Percentiles rank a stretch among this genome's conserved stretches.
phyloP scores from a whole-genome alignment of 2,329 filamentous ascomycete species.

The Hawksworthiomyces lignivorus region DNA sequence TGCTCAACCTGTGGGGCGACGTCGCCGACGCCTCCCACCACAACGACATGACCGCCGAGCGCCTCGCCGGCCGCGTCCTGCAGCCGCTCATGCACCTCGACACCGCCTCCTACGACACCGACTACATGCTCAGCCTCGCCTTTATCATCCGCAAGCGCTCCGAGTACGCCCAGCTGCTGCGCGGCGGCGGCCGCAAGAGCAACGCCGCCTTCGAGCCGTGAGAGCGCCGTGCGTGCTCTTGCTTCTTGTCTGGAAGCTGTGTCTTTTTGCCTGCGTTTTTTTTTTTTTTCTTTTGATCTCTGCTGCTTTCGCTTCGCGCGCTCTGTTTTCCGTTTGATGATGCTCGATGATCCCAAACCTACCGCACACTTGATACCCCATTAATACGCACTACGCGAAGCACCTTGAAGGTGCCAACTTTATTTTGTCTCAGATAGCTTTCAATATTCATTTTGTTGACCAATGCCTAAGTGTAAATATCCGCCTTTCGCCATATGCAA shows the following conservation, averaged over 20 bases:
- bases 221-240: too few species aligned
- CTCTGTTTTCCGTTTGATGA: not conserved
- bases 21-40: slow-evolving; percentile 29
- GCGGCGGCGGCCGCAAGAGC: slow-evolving; percentile 22
- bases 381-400: too few species aligned
- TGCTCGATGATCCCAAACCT: too few species aligned
- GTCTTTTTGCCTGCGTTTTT: not conserved
- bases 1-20: slow-evolving; percentile 36
- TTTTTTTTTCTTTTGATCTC: not conserved
- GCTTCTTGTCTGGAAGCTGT: not conserved
- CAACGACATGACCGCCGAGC: slow-evolving; percentile 38
- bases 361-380: too few species aligned
- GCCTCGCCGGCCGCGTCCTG: slow-evolving; percentile 30
- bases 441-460: too few species aligned
- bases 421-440: too few species aligned
- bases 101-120: slow-evolving; percentile 23
- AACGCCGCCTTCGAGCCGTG: slow-evolving; percentile 18
- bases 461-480: too few species aligned
- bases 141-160: slow-evolving; percentile 35
- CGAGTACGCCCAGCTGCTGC: slow-evolving; percentile 31
- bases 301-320: not conserved
- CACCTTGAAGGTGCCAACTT: too few species aligned
- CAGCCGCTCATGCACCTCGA: slow-evolving; percentile 32
- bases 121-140: slow-evolving; percentile 34
- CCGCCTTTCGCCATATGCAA: too few species aligned